Percentiles rank a stretch among this genome's conserved stretches.
phyloP scores from a whole-genome alignment of 371 early-diverging fungal genomes.

The Syncephalastrum monosporum region DNA sequence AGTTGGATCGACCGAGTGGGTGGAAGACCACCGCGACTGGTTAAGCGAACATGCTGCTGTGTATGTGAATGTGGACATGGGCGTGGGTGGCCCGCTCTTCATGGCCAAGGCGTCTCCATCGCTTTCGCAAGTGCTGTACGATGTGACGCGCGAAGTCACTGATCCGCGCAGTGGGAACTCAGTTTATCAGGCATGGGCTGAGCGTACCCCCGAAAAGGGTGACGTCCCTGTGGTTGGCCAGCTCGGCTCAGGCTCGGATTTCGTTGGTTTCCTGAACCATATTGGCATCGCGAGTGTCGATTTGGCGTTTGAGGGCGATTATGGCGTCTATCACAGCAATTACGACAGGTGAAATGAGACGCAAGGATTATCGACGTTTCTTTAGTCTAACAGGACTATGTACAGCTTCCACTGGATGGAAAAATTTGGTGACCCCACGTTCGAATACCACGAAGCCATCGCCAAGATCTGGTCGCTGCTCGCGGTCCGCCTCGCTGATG shows the following conservation, averaged over 20 bases:
- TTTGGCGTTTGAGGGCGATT: slow-evolving; percentile 47
- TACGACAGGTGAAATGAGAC: slow-evolving; percentile 40
- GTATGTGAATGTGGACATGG: slow-evolving; percentile 55
- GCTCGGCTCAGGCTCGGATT: slow-evolving; percentile 58
- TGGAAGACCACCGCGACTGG: slow-evolving; percentile 54
- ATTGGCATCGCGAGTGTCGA: slow-evolving; percentile 61
- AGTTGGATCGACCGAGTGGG: slow-evolving; percentile 64
- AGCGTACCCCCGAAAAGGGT: slow-evolving; percentile 13
- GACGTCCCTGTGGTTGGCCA: slow-evolving; percentile 18
- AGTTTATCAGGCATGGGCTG: slow-evolving; percentile 23
- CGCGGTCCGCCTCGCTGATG: slow-evolving; percentile 40
- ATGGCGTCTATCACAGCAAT: slow-evolving; percentile 61
- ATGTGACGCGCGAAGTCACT: slow-evolving; percentile 35
- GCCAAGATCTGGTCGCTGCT: slow-evolving; percentile 43
- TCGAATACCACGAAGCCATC: slow-evolving; percentile 55
- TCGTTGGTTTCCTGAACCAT: slow-evolving; percentile 60
- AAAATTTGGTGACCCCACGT: slow-evolving; percentile 63
- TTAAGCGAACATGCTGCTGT: slow-evolving; percentile 51
- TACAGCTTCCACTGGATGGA: slow-evolving; percentile 62
- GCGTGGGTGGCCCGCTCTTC: slow-evolving; percentile 47
- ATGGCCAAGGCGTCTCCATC: slow-evolving; percentile 44
- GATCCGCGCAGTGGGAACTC: slow-evolving; percentile 31
- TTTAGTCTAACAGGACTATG: slow-evolving; percentile 21
- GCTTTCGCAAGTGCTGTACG: slow-evolving; percentile 39
- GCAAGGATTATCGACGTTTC: slow-evolving; percentile 1